Percentiles rank a stretch among this genome's conserved stretches.
Conservation (phyloP, 768 basidiomycete species). For the Tylopilus balloui region DNA sequence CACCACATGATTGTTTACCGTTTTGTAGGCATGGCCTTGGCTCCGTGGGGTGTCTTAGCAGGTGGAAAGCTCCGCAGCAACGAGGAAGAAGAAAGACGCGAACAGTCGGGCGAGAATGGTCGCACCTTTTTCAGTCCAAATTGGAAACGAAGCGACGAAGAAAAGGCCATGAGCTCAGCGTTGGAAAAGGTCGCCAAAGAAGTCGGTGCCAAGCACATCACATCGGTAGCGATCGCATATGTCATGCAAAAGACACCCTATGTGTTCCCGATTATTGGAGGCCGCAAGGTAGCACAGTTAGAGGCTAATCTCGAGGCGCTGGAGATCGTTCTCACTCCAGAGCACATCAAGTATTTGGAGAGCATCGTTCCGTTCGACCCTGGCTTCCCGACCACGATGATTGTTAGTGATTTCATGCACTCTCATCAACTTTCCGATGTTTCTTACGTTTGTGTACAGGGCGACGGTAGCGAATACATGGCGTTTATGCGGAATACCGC, state of each 20-base stretch:
- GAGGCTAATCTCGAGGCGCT: constrained; percentile 41
- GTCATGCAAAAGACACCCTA: constrained; percentile 43
- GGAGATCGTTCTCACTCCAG: constrained; percentile 34
- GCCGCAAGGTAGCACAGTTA: constrained; percentile 43
- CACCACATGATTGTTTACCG: background rate
- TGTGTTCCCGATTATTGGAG: constrained; percentile 42
- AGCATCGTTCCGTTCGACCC: constrained; percentile 33
- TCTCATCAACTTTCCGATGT: background rate
- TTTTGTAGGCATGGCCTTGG: constrained; percentile 30
- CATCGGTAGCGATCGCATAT: constrained; percentile 40
- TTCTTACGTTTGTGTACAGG: background rate
- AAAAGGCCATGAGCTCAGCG: constrained; percentile 33
- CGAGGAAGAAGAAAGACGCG: constrained; percentile 29
- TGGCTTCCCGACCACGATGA: constrained; percentile 35
- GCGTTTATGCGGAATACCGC: background rate
- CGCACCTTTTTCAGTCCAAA: background rate
- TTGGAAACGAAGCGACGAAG: constrained; percentile 35
- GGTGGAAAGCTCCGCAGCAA: constrained; percentile 32
- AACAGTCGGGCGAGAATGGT: constrained; percentile 16
- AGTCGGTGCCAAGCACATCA: constrained; percentile 34
- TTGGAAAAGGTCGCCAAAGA: constrained; percentile 39
- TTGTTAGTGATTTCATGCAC: background rate
- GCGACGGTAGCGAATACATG: background rate
- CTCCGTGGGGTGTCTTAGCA: constrained; percentile 36
- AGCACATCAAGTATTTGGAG: constrained; percentile 40